Percentiles rank a stretch among this genome's conserved stretches.
These are phyloP conservation scores for Entoloma clypeatum DNA, from an alignment of 1,284 basidiomycete species.

Conservation along the genomic window DNA sequence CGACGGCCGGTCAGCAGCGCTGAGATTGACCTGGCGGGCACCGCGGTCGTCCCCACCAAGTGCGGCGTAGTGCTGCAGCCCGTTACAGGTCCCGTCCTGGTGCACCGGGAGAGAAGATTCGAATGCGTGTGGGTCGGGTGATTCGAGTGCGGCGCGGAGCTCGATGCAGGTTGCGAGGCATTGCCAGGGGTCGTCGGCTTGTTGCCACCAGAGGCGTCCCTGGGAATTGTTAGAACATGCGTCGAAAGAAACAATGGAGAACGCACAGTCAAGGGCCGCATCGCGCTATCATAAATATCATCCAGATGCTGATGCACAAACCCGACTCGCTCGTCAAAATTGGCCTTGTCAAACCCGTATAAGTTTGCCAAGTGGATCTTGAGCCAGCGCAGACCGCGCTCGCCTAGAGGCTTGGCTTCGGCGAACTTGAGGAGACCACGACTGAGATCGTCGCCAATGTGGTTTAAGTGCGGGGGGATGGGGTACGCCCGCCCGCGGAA, in stretches of 20 bases:
- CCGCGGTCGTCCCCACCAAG: conserved; percentile 91
- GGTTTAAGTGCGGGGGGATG: conserved; percentile 92
- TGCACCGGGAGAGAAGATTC: conserved; percentile 86
- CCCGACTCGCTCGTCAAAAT: conserved; percentile 84
- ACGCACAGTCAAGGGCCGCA: conserved; percentile 76
- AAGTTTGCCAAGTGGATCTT: conserved; percentile 94
- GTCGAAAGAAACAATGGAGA: background rate
- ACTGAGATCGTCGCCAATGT: conserved; percentile 94
- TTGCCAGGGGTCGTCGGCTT: conserved; percentile 97
- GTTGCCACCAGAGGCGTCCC: conserved; percentile 84
- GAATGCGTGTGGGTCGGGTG: conserved; percentile 70
- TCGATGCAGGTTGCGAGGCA: conserved; percentile 93
- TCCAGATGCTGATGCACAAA: conserved; percentile 76
- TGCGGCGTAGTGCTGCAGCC: conserved; percentile 97
- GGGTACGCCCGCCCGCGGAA: conserved; percentile 98
- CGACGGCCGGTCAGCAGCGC: conserved; percentile 81
- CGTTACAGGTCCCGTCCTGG: conserved; percentile 99
- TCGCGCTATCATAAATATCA: conserved; percentile 82
- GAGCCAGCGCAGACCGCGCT: conserved; percentile 79
- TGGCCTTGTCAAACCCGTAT: conserved; percentile 94
- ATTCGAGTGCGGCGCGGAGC: conserved; percentile 73
- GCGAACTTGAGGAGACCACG: conserved; percentile 88
- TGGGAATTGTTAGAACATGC: conserved; percentile 21
- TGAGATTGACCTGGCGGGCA: conserved; percentile 91
- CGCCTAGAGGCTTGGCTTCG: conserved; percentile 77